Conservation (phyloP, 2,329 filamentous ascomycete genomes). For the Xylaria sp. region DNA sequence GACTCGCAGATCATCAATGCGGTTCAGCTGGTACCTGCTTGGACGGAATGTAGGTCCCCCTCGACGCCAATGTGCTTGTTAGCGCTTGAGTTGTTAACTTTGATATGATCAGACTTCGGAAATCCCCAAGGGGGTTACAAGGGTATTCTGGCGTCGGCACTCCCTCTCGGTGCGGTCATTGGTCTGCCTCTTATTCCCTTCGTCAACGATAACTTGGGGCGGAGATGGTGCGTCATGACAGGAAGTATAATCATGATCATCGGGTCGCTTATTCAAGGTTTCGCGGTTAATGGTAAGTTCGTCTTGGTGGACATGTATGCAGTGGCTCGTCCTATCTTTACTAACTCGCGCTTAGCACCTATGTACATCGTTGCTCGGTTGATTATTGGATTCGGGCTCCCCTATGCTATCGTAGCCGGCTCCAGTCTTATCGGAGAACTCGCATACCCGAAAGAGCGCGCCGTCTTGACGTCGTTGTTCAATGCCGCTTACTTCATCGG, state of each 20-base stretch:
- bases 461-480: slow-evolving; percentile 67
- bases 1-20: slow-evolving; percentile 57
- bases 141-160: slow-evolving; percentile 62
- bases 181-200: slow-evolving; percentile 62
- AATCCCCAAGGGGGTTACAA: slow-evolving; percentile 48
- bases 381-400: slow-evolving; percentile 70
- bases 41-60: slow-evolving; percentile 48
- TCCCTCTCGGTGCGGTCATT: slow-evolving; percentile 62
- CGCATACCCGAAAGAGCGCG: slow-evolving; percentile 68
- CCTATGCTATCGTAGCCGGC: slow-evolving; percentile 67
- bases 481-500: slow-evolving; percentile 68
- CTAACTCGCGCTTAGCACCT: slow-evolving; percentile 50
- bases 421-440: slow-evolving; percentile 69
- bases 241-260: slow-evolving; percentile 63
- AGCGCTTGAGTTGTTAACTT: slow-evolving; percentile 8
- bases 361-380: slow-evolving; percentile 71
- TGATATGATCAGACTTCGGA: slow-evolving; percentile 43
- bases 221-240: slow-evolving; percentile 62
- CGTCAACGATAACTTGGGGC: slow-evolving; percentile 61
- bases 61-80: neutral
- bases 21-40: slow-evolving; percentile 52
- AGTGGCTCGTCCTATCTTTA: neutral
- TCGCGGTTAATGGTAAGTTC: slow-evolving; percentile 55
- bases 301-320: neutral
- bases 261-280: slow-evolving; percentile 63